A percentile compares a stretch with the other conserved stretches of the same genome.
phyloP scores from a whole-genome alignment of 2,329 filamentous ascomycete species.

The Arthrobotrys megalospora region DNA sequence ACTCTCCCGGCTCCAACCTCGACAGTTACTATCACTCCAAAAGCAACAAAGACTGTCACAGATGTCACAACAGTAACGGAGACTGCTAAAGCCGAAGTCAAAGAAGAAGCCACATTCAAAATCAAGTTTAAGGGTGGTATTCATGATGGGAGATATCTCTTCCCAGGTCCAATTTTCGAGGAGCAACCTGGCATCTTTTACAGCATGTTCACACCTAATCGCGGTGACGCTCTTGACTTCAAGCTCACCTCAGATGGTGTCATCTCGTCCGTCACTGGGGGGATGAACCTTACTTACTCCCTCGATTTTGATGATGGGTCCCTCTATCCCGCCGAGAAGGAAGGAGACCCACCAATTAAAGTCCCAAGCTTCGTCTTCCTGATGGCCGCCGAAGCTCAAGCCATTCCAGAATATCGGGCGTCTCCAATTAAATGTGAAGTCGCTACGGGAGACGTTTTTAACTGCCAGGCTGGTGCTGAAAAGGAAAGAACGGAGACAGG shows the following conservation, averaged over 20 bases:
- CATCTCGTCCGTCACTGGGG: neutral
- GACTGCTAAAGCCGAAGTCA: neutral
- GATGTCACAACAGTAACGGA: neutral
- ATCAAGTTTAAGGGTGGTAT: conserved; percentile 7
- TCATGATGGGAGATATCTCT: conserved; percentile 13
- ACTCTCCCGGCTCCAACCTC: neutral
- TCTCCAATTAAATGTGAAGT: neutral
- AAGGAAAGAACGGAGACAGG: neutral
- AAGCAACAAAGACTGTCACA: neutral
- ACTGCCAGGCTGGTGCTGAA: neutral
- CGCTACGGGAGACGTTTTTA: neutral
- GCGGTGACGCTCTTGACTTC: conserved; percentile 1
- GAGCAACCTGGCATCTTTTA: conserved; percentile 6
- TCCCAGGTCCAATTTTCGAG: conserved; percentile 10
- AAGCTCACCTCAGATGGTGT: conserved; percentile 2
- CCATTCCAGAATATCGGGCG: neutral
- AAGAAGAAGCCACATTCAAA: conserved; percentile 2
- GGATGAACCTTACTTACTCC: neutral
- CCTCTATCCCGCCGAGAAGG: neutral
- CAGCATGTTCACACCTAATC: conserved; percentile 21
- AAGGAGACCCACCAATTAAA: neutral
- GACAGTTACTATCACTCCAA: conserved; percentile 1
- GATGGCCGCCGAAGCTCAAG: neutral
- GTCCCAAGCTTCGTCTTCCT: conserved; percentile 10
- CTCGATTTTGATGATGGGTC: neutral